These are phyloP conservation scores for Chlamydomonas sp. DNA, from an alignment of 139 green algal genomes.

Conservation along the genomic window DNA sequence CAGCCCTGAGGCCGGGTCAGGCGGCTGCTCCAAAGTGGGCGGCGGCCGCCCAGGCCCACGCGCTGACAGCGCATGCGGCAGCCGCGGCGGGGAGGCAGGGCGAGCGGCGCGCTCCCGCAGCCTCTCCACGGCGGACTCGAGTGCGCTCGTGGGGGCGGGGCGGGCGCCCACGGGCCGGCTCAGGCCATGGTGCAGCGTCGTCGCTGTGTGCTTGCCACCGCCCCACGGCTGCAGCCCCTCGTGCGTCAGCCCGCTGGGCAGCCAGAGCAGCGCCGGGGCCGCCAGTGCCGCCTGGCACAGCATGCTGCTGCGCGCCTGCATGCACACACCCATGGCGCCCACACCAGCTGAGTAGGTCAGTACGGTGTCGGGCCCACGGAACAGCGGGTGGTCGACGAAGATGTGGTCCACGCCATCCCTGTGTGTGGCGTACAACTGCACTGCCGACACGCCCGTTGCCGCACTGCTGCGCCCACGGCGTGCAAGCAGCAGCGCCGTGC, in stretches of 20 bases:
- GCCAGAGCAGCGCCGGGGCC: conserved; percentile 62
- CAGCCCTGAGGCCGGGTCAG: background rate
- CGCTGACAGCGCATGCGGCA: background rate
- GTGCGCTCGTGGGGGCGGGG: too few relatives aligned
- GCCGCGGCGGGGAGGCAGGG: too few relatives aligned
- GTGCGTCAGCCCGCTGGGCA: background rate
- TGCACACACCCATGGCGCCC: conserved; percentile 11
- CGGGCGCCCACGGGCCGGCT: too few relatives aligned
- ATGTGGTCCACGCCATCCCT: conserved; percentile 57
- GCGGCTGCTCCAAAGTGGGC: background rate
- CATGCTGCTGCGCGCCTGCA: conserved; percentile 62
- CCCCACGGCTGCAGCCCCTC: too few relatives aligned
- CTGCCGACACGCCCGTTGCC: background rate
- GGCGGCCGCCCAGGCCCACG: background rate
- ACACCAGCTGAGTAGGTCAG: conserved; percentile 36
- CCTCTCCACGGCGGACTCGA: background rate
- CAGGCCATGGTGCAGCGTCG: too few relatives aligned
- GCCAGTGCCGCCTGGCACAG: conserved; percentile 74
- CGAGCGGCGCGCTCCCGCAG: background rate
- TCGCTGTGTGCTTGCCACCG: too few relatives aligned
- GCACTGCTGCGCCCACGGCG: background rate
- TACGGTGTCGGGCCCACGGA: background rate
- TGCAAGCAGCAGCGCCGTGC: background rate
- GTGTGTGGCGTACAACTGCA: conserved; percentile 26
- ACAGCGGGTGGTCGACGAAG: conserved; percentile 77